A percentile compares a stretch with the other conserved stretches of the same genome.
These are phyloP conservation scores for Buddleja alternifolia DNA, from an alignment of 257 asterid genomes.

Conservation along the genomic window DNA sequence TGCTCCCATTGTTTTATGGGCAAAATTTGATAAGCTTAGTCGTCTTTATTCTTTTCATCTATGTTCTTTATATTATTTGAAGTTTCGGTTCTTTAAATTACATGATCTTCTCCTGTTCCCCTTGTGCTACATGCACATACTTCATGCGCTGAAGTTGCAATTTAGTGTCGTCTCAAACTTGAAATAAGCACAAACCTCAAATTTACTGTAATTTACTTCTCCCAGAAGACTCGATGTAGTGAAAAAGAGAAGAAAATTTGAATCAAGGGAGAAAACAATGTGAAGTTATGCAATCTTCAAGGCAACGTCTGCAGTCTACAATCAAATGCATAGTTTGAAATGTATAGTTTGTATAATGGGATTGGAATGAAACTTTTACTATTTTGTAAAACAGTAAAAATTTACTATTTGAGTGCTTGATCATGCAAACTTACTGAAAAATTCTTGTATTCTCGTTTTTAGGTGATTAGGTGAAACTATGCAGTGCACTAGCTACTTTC, in stretches of 20 bases:
- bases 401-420: not conserved
- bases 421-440: conserved; percentile 3
- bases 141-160: not conserved
- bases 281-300: not conserved
- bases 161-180: not conserved
- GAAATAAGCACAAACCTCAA: not conserved
- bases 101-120: not conserved
- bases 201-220: not conserved
- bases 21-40: not conserved
- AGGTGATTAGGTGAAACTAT: conserved; percentile 45
- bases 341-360: not conserved
- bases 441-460: conserved; percentile 9
- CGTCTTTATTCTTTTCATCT: not conserved
- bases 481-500: conserved; percentile 53
- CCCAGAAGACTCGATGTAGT: not conserved
- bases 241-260: conserved; percentile 9
- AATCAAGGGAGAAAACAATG: not conserved
- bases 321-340: not conserved
- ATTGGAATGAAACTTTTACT: not conserved
- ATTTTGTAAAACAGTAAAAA: not conserved
- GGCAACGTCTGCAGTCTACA: conserved; percentile 3
- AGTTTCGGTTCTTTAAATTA: not conserved
- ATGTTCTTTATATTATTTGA: not conserved
- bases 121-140: not conserved
- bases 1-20: not conserved